phyloP scores from a whole-genome alignment of 2,329 filamentous ascomycete genomes.

The Fusarium piperis region DNA sequence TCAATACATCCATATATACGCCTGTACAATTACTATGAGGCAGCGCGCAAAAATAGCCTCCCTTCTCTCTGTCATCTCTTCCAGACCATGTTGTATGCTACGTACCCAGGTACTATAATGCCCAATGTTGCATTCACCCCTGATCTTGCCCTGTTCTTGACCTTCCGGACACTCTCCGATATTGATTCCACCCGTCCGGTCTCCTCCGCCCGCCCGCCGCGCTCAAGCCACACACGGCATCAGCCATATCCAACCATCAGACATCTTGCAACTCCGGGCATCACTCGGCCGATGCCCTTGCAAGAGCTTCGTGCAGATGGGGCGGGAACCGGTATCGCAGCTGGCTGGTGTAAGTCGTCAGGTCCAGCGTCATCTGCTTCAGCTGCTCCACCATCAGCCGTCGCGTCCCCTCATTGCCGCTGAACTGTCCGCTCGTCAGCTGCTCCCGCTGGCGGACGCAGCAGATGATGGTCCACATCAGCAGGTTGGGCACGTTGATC shows the following conservation, averaged over 20 bases:
- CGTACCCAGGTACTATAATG: conserved; percentile 3
- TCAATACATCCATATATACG: conserved; percentile 7
- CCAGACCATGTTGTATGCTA: neutral
- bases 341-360: conserved; percentile 94
- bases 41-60: conserved; percentile 4
- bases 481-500: conserved; percentile 87
- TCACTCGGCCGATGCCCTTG: conserved; percentile 77
- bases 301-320: conserved; percentile 87
- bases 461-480: conserved; percentile 93
- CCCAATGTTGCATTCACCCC: conserved; percentile 2
- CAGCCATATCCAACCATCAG: conserved; percentile 22
- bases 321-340: conserved; percentile 90
- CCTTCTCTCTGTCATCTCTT: conserved; percentile 1
- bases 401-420: conserved; percentile 73
- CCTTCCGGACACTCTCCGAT: conserved; percentile 8
- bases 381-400: conserved; percentile 74
- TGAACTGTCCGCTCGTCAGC: conserved; percentile 76
- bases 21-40: conserved; percentile 28
- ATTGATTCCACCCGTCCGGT: neutral
- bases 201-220: neutral
- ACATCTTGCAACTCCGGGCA: neutral
- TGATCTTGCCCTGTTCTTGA: neutral
- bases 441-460: conserved; percentile 82
- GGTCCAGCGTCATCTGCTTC: conserved; percentile 83
- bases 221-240: conserved; percentile 14